Evolutionary conservation across 2,329 filamentous ascomycete species (phyloP).

Genomic region (Hypoxylon rubiginosum): DNA sequence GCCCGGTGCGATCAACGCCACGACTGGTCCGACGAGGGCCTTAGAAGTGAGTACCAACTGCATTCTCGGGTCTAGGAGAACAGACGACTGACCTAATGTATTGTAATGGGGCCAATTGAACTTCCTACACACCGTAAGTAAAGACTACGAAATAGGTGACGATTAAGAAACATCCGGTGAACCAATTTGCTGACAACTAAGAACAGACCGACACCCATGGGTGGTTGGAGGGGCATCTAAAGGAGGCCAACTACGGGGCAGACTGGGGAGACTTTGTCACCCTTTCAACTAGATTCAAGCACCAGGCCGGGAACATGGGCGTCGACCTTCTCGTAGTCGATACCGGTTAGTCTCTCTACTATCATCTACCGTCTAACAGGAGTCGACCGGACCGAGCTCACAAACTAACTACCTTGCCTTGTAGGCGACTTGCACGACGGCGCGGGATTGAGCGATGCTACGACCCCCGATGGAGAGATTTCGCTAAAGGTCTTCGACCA

Average conservation of each 20-base stretch:
- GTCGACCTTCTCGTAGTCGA: conserved; percentile 73
- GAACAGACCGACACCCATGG: conserved; percentile 69
- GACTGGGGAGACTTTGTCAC: conserved; percentile 76
- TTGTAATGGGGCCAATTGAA: conserved; percentile 72
- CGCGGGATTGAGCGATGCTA: conserved; percentile 72
- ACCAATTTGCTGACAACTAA: conserved; percentile 9
- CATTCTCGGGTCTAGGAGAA: background rate
- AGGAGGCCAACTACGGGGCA: conserved; percentile 73
- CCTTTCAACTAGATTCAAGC: conserved; percentile 71
- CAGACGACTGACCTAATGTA: conserved; percentile 7
- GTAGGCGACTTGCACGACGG: conserved; percentile 74
- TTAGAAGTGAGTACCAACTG: conserved; percentile 56
- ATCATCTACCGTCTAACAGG: background rate
- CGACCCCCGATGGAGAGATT: conserved; percentile 66
- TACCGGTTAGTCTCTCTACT: conserved; percentile 60
- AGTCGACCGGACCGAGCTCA: background rate
- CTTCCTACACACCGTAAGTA: conserved; percentile 67
- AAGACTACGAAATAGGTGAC: too few species aligned
- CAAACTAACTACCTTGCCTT: background rate
- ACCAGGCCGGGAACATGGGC: conserved; percentile 66
- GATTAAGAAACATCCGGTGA: background rate
- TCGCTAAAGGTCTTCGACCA: conserved; percentile 63
- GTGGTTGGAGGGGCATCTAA: conserved; percentile 72
- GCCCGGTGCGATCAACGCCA: conserved; percentile 59
- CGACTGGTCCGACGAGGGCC: conserved; percentile 58